Evolutionary conservation across 768 basidiomycete species (phyloP).

Genomic region (Ramaria rubella): DNA sequence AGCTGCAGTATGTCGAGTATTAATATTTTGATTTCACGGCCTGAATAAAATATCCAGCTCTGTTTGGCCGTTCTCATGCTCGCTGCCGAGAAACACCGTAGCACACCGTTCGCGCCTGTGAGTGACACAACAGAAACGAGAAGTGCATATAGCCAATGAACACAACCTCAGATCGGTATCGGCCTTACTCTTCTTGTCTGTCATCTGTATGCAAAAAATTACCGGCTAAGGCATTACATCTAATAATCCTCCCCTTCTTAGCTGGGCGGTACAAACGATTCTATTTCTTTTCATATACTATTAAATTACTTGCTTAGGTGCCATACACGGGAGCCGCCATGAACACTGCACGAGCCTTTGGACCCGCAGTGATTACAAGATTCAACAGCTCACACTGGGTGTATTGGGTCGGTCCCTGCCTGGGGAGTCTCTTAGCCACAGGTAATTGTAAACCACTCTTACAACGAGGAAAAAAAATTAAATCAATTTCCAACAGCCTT

Average conservation of each 20-base stretch:
- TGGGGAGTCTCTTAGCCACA: constrained; percentile 53
- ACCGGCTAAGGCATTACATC: background rate
- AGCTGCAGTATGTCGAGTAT: constrained; percentile 38
- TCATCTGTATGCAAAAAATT: constrained; percentile 38
- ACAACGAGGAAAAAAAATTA: background rate
- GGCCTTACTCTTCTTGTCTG: constrained; percentile 59
- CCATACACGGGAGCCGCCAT: constrained; percentile 58
- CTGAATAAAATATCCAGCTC: constrained; percentile 6
- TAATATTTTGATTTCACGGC: background rate
- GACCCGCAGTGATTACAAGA: constrained; percentile 60
- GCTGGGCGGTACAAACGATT: background rate
- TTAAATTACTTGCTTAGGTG: constrained; percentile 32
- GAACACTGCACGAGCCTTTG: constrained; percentile 66
- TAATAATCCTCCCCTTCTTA: background rate
- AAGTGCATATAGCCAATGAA: background rate
- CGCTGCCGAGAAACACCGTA: constrained; percentile 61
- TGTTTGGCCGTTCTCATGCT: constrained; percentile 60
- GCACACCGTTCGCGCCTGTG: constrained; percentile 65
- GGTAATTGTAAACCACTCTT: background rate
- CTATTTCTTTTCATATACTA: background rate
- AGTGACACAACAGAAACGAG: constrained; percentile 12
- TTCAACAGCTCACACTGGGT: constrained; percentile 58
- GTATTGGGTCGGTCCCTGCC: constrained; percentile 65
- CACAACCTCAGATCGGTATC: constrained; percentile 52
- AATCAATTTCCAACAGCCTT: constrained; percentile 31